A percentile compares a stretch with the other conserved stretches of the same genome.
phyloP scores from a whole-genome alignment of 495 filamentous ascomycete genomes.

The Sabuloglossum arenarium region DNA sequence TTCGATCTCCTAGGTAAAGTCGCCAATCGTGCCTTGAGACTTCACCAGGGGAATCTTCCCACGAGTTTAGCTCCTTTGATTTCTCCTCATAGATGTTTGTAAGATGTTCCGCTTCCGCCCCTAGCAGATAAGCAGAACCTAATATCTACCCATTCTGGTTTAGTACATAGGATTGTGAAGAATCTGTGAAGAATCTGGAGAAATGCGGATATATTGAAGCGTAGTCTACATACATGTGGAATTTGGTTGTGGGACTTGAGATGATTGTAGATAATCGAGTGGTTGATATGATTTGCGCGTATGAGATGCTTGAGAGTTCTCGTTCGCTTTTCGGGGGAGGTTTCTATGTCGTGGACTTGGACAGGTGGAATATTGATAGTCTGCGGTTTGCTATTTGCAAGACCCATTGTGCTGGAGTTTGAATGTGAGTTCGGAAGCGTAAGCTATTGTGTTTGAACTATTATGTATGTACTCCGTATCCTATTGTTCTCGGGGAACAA shows the following conservation, averaged over 20 bases:
- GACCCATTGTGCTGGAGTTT: neutral
- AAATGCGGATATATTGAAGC: neutral
- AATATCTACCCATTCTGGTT: conserved; percentile 23
- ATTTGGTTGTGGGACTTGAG: conserved; percentile 73
- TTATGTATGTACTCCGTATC: neutral
- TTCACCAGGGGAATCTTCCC: conserved; percentile 68
- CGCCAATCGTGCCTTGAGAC: conserved; percentile 69
- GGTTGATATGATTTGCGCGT: conserved; percentile 75
- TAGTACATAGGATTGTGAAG: neutral
- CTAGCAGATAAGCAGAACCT: conserved; percentile 64
- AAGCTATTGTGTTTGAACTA: neutral
- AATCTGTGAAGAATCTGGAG: neutral
- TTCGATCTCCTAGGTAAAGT: conserved; percentile 51
- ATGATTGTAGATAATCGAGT: conserved; percentile 62
- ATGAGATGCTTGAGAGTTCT: conserved; percentile 77
- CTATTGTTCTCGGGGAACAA: neutral
- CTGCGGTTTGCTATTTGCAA: neutral
- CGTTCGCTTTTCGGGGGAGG: conserved; percentile 50
- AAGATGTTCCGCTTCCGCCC: conserved; percentile 48
- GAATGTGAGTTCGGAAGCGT: neutral
- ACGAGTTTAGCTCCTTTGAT: conserved; percentile 48
- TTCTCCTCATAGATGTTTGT: conserved; percentile 63
- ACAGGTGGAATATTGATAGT: conserved; percentile 47
- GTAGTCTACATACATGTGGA: conserved; percentile 39
- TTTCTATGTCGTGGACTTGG: conserved; percentile 58